Evolutionary conservation across 257 asterid genomes (phyloP).

Genomic region (Solanum bulbocastanum): DNA sequence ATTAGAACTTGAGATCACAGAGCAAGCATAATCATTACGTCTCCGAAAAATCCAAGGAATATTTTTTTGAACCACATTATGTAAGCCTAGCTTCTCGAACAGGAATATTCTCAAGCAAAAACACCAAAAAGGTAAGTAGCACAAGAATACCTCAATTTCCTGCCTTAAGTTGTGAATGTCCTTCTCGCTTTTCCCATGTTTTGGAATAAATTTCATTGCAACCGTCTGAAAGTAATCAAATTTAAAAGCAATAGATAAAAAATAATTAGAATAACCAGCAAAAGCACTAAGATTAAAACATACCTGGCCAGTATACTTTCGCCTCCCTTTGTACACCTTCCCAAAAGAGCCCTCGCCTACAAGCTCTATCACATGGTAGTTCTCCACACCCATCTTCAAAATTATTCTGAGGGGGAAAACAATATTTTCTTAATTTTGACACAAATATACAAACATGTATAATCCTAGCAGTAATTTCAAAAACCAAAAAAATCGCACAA

Average conservation of each 20-base stretch:
- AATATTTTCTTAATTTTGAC: neutral
- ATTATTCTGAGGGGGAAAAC: neutral
- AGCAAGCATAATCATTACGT: neutral
- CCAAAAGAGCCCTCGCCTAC: slow-evolving; percentile 99
- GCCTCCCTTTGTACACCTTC: slow-evolving; percentile 93
- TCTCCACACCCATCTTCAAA: slow-evolving; percentile 63
- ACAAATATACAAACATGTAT: neutral
- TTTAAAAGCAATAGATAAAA: neutral
- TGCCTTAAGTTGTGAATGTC: slow-evolving; percentile 80
- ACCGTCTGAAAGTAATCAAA: slow-evolving; percentile 49
- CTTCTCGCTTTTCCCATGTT: slow-evolving; percentile 91
- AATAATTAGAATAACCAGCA: neutral
- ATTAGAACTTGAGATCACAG: neutral
- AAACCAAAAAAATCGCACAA: neutral
- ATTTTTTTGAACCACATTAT: neutral
- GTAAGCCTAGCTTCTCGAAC: neutral
- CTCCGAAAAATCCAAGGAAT: neutral
- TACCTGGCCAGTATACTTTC: slow-evolving; percentile 92
- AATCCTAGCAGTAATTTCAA: neutral
- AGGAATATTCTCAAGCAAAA: neutral
- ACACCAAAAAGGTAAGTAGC: neutral
- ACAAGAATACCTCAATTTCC: slow-evolving; percentile 71
- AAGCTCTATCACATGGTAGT: slow-evolving; percentile 86
- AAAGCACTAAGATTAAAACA: neutral
- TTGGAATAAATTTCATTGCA: slow-evolving; percentile 91